Conservation (phyloP, 108 stramenopile species). For the Cyclotella cryptica region DNA sequence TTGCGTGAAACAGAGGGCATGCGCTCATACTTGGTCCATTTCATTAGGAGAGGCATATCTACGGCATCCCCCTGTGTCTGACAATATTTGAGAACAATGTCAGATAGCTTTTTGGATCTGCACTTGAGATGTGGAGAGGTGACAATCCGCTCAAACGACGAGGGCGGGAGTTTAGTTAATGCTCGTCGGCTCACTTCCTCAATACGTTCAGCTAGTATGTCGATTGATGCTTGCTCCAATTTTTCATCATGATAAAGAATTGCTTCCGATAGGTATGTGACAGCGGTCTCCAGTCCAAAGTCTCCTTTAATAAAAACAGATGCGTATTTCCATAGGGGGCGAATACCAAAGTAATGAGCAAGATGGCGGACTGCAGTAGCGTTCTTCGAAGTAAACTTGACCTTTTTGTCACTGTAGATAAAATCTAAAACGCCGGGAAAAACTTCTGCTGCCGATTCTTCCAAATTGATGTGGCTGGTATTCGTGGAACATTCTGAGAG, state of each 20-base stretch:
- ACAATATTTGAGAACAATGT: slow-evolving; percentile 55
- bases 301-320: slow-evolving; percentile 51
- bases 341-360: slow-evolving; percentile 60
- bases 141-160: slow-evolving; percentile 51
- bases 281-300: slow-evolving; percentile 42
- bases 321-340: slow-evolving; percentile 52
- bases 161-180: slow-evolving; percentile 44
- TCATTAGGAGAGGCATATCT: slow-evolving; percentile 48
- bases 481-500: slow-evolving; percentile 47
- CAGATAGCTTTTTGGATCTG: slow-evolving; percentile 49
- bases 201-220: slow-evolving; percentile 50
- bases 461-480: slow-evolving; percentile 47
- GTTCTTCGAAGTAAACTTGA: slow-evolving; percentile 49
- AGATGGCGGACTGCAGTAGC: slow-evolving; percentile 57
- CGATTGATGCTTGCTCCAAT: slow-evolving; percentile 45
- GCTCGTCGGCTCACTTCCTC: slow-evolving; percentile 48
- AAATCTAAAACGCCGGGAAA: slow-evolving; percentile 57
- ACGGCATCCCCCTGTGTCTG: slow-evolving; percentile 50
- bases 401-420: slow-evolving; percentile 47
- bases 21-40: slow-evolving; percentile 43
- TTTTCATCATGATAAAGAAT: slow-evolving; percentile 54
- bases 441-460: slow-evolving; percentile 51
- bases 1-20: slow-evolving; percentile 58
- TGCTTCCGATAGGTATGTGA: slow-evolving; percentile 51
- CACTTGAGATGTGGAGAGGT: slow-evolving; percentile 49